Conservation (phyloP, 805 yeast genomes). For the Yamadazyma olivae region DNA sequence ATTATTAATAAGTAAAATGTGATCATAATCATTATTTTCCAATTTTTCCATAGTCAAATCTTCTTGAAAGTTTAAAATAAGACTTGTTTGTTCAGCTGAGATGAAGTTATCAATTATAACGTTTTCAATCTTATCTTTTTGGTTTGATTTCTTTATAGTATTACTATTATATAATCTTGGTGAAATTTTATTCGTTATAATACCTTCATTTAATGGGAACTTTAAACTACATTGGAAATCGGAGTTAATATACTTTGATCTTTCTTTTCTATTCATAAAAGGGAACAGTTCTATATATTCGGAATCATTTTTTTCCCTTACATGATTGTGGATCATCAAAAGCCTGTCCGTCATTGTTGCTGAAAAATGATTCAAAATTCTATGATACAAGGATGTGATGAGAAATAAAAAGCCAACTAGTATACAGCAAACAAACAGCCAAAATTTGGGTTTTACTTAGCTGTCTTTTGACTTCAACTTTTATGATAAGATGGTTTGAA, state of each 20-base stretch:
- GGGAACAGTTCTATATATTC: conserved; percentile 12
- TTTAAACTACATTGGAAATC: conserved; percentile 2
- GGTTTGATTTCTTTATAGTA: not conserved
- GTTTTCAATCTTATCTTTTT: not conserved
- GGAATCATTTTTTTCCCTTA: conserved; percentile 4
- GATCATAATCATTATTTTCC: conserved; percentile 6
- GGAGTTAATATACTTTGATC: conserved; percentile 1
- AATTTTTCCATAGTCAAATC: not conserved
- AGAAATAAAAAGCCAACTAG: no score
- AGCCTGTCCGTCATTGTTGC: conserved; percentile 7
- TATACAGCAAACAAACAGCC: no score
- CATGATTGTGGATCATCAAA: conserved; percentile 10
- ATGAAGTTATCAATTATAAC: not conserved
- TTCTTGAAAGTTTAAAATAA: not conserved
- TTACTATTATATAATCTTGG: not conserved
- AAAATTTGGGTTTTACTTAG: no score
- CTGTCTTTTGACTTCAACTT: no score
- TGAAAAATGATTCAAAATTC: no score
- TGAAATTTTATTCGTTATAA: not conserved
- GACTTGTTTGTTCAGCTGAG: not conserved
- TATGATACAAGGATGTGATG: no score
- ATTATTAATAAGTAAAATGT: not conserved
- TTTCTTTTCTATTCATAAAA: conserved; percentile 5
- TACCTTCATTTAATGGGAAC: conserved; percentile 4
- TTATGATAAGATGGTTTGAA: no score